Base-by-base conservation (phyloP, 2,329 filamentous ascomycete species). In the Botrytis byssoidea region DNA sequence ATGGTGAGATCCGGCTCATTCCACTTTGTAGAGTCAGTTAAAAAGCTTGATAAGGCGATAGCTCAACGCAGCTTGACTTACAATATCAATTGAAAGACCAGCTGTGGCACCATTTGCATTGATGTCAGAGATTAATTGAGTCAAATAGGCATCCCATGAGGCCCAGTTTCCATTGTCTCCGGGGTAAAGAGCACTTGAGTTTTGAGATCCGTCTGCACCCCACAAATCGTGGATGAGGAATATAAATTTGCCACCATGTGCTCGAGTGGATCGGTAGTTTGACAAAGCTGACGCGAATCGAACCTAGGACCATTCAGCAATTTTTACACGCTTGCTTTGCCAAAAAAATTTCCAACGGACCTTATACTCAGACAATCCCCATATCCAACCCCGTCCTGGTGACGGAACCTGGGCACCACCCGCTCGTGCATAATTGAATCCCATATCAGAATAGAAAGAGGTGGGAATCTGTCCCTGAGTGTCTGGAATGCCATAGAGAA, bases 151-250 rank as follows among this genome's bases (percentile, higher is more conserved):
- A 69, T 88, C 85, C 76, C 82, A 85, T 32, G 80, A 76, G 1
- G 81, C 79, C 85, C 85, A 88, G 76, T 87, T 80, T 2, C 83
- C 84, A 74, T 86, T 81, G 74, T 88, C 86, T 4, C 86, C 86
- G 1, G 86, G 86, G 70, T 82, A 87, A 0, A 76, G 75, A 40
- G 81, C 79, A 0, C 80, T 79, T 1, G 81, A 81, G 1, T 80
- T 78, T 40, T 84, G 83, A 9, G 81, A 78, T n/a, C 83, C 82
- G 75, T 87, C 85, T 0, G 85, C 83, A 12, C 85, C 85, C 85
- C 85, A 87, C 6, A 85, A 74, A 70, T 86, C 85, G 72, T 85
- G 84, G 0, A 83, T 81, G 0, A 86, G 79, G n/a, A 86, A 78
- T 65, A 85, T 85, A 61, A 86, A 86, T 9, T 79, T 76, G 7